Conservation (phyloP, 148 eudicot species). For the Salicornia ramosissima region DNA sequence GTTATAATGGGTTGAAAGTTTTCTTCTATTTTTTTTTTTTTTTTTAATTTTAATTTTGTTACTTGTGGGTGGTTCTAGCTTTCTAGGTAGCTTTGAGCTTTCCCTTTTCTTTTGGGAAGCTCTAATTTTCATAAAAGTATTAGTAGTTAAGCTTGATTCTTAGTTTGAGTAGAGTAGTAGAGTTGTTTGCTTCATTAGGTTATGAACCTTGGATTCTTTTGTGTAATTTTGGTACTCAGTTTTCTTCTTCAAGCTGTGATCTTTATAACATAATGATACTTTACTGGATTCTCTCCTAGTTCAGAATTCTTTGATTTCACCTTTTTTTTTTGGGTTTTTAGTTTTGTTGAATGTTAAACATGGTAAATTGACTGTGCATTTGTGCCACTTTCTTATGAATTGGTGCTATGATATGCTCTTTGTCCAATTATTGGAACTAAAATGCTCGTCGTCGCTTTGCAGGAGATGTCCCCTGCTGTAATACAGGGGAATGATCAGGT, state of each 20-base stretch:
- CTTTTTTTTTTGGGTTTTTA: neutral
- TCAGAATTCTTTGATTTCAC: neutral
- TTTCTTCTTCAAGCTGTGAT: constrained; percentile 14
- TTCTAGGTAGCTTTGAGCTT: neutral
- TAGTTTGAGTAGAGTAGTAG: neutral
- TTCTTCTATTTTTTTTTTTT: constrained; percentile 1
- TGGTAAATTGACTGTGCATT: neutral
- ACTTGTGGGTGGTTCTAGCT: too few relatives aligned
- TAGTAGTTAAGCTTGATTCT: constrained; percentile 11
- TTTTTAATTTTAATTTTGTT: constrained; percentile 7
- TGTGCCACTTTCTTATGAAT: neutral
- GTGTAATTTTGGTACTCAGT: neutral
- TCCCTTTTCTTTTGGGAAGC: neutral
- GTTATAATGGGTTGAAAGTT: neutral
- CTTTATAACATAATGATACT: constrained; percentile 1
- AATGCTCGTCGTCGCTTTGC: constrained; percentile 7
- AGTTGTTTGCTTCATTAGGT: constrained; percentile 27
- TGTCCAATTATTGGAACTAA: constrained; percentile 10
- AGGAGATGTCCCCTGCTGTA: constrained; percentile 71
- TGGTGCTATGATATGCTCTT: neutral
- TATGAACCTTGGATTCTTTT: constrained; percentile 13
- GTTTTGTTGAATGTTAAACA: neutral
- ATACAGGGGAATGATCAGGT: constrained; percentile 73
- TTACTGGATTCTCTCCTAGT: neutral
- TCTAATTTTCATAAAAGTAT: neutral